Evolutionary conservation across 1,139 yeast species (phyloP).

Genomic region (Yamadazyma triangularis): DNA sequence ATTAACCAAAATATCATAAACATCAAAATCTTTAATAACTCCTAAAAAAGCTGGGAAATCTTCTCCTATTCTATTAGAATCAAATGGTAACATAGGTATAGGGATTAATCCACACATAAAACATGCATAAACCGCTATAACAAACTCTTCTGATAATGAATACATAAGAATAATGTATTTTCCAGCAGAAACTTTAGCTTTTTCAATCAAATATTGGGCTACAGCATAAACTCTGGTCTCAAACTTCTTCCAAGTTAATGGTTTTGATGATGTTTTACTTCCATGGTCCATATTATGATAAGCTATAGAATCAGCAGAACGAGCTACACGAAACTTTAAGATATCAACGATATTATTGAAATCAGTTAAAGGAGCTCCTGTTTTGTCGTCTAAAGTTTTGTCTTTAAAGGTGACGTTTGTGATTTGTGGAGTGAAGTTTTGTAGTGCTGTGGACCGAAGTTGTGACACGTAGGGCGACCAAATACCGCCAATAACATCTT

Average conservation of each 20-base stretch:
- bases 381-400: constrained; percentile 69
- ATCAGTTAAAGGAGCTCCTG: constrained; percentile 68
- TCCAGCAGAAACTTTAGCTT: constrained; percentile 56
- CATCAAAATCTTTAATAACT: constrained; percentile 65
- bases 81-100: constrained; percentile 76
- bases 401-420: constrained; percentile 74
- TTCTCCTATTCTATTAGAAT: constrained; percentile 64
- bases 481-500: constrained; percentile 75
- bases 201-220: constrained; percentile 52
- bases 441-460: constrained; percentile 48
- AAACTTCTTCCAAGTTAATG: constrained; percentile 80
- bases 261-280: constrained; percentile 50
- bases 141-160: constrained; percentile 82
- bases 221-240: constrained; percentile 75
- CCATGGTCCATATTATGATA: constrained; percentile 58
- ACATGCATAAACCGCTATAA: constrained; percentile 83
- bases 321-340: constrained; percentile 71
- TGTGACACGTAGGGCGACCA: constrained; percentile 75
- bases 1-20: constrained; percentile 71
- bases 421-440: constrained; percentile 49
- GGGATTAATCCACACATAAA: constrained; percentile 76
- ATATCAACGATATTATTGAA: constrained; percentile 71
- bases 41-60: constrained; percentile 69
- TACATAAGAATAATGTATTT: constrained; percentile 77
- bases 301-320: constrained; percentile 78